phyloP scores from a whole-genome alignment of 2,329 filamentous ascomycete genomes.

The Knufia petricola region DNA sequence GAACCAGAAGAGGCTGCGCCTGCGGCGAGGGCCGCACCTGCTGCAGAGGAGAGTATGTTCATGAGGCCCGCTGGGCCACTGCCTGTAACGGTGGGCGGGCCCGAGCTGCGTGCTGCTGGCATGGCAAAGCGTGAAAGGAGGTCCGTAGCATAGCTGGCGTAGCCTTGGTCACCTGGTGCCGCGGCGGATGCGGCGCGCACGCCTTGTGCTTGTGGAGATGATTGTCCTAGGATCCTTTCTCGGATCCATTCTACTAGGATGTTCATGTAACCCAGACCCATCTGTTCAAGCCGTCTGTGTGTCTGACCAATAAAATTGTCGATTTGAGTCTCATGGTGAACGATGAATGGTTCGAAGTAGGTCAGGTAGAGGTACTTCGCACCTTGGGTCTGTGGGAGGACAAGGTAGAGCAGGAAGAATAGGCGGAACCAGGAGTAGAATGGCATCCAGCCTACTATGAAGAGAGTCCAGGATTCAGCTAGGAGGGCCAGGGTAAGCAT shows the following conservation, averaged over 20 bases:
- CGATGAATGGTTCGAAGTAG: slow-evolving; percentile 78
- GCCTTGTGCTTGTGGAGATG: slow-evolving; percentile 45
- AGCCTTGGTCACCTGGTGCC: slow-evolving; percentile 28
- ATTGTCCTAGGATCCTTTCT: slow-evolving; percentile 69
- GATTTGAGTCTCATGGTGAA: slow-evolving; percentile 77
- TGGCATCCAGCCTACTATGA: slow-evolving; percentile 80
- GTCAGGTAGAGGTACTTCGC: slow-evolving; percentile 75
- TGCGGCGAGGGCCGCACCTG: slow-evolving; percentile 46
- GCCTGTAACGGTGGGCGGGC: slow-evolving; percentile 25
- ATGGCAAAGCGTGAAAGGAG: slow-evolving; percentile 81
- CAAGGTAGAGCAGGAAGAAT: slow-evolving; percentile 80
- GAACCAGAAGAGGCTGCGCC: slow-evolving; percentile 23
- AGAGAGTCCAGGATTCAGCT: slow-evolving; percentile 77
- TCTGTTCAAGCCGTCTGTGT: slow-evolving; percentile 67
- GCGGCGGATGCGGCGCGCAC: slow-evolving; percentile 21
- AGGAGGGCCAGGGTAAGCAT: slow-evolving; percentile 73
- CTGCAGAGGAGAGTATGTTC: slow-evolving; percentile 62
- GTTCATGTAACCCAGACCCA: slow-evolving; percentile 67
- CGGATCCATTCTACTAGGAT: slow-evolving; percentile 61
- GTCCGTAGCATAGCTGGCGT: slow-evolving; percentile 59
- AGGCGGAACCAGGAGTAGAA: slow-evolving; percentile 91
- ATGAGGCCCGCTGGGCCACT: slow-evolving; percentile 54
- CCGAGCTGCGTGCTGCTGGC: slow-evolving; percentile 55
- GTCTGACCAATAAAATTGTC: slow-evolving; percentile 77
- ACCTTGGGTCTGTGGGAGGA: slow-evolving; percentile 95